These are phyloP conservation scores for Spiraea crenata DNA, from an alignment of 331 rosid genomes.

Conservation along the genomic window DNA sequence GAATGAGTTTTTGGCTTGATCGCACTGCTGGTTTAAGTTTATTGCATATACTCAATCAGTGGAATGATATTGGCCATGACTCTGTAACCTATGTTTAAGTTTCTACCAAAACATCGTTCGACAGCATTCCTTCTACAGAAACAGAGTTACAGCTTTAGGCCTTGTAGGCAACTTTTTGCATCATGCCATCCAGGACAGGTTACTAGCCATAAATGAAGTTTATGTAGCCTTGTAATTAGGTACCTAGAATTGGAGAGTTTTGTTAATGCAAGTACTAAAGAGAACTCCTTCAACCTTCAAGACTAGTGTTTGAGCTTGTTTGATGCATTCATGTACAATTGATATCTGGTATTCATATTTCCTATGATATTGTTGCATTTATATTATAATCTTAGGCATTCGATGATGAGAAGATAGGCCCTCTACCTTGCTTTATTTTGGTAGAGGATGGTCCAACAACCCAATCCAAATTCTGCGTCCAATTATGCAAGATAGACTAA, in stretches of 20 bases:
- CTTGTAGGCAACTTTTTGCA: background rate
- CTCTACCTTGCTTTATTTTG: background rate
- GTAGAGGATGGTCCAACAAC: background rate
- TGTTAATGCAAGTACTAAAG: background rate
- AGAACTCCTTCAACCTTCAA: background rate
- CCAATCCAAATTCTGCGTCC: background rate
- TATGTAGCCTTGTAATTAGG: too few relatives aligned
- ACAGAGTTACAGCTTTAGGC: background rate
- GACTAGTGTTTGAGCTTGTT: background rate
- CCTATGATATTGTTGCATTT: background rate
- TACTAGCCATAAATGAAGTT: background rate
- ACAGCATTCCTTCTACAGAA: too few relatives aligned
- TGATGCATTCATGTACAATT: background rate
- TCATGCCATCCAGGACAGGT: background rate
- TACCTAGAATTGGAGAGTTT: background rate
- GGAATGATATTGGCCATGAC: background rate
- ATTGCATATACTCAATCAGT: conserved; percentile 5
- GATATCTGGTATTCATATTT: background rate
- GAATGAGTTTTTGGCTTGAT: conserved; percentile 26
- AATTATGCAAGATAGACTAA: background rate
- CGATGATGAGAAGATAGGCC: too few relatives aligned
- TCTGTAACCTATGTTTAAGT: background rate
- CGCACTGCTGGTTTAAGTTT: background rate
- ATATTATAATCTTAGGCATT: background rate
- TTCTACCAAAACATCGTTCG: too few relatives aligned